These are phyloP conservation scores for Leccinum sublutescens DNA, from an alignment of 768 basidiomycete species.

Conservation along the genomic window DNA sequence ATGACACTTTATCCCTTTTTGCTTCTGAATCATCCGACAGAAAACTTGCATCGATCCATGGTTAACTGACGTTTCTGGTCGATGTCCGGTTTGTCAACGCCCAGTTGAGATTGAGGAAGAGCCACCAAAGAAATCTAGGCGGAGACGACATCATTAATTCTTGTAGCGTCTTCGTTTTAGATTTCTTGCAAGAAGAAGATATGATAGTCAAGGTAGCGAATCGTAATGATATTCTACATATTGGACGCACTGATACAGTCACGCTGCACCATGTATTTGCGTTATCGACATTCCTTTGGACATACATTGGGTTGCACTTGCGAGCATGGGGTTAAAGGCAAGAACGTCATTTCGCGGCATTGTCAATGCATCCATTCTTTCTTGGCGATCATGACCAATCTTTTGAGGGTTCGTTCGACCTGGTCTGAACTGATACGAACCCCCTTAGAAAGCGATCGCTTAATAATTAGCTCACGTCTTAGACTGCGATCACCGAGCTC, in stretches of 20 bases:
- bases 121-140: conserved; percentile 33
- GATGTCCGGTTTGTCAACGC: conserved; percentile 85
- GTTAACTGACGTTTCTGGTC: conserved; percentile 79
- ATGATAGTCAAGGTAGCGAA: conserved; percentile 28
- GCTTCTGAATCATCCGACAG: conserved; percentile 35
- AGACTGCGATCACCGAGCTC: not conserved
- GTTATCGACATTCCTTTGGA: conserved; percentile 26
- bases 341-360: not conserved
- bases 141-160: conserved; percentile 22
- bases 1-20: not conserved
- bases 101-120: conserved; percentile 54
- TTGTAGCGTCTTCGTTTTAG: conserved; percentile 4
- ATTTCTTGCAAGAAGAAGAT: conserved; percentile 16
- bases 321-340: not conserved
- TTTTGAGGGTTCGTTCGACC: not conserved
- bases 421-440: not conserved
- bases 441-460: conserved; percentile 8
- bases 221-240: conserved; percentile 33
- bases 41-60: conserved; percentile 90
- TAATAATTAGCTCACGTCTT: conserved; percentile 17
- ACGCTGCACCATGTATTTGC: conserved; percentile 23
- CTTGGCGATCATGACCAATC: not conserved
- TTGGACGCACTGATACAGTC: conserved; percentile 27
- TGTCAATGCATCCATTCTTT: not conserved
- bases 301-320: conserved; percentile 5